Evolutionary conservation across 78 protist species (phyloP).

Genomic region (Dictyostelium capitatum): DNA sequence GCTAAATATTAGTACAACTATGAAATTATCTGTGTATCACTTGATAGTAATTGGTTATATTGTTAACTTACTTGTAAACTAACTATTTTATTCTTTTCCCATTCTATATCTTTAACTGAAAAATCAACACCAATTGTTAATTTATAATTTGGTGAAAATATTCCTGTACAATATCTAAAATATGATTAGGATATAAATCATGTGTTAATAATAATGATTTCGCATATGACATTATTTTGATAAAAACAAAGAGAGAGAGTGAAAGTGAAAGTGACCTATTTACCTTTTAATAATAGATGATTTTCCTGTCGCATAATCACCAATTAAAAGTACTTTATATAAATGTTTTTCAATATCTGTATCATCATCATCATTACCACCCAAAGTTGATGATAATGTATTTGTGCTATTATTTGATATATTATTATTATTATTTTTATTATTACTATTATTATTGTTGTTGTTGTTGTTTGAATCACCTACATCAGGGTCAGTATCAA

Average conservation of each 20-base stretch:
- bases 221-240: no score
- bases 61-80: conserved; percentile 58
- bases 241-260: no score
- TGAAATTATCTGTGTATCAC: no score
- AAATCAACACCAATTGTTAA: conserved; percentile 91
- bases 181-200: no score
- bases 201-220: no score
- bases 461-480: not conserved
- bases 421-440: not conserved
- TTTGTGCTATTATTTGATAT: not conserved
- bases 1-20: no score
- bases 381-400: not conserved
- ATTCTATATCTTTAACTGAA: conserved; percentile 71
- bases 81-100: conserved; percentile 53
- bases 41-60: no score
- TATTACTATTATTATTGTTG: not conserved
- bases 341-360: conserved; percentile 17
- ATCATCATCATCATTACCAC: not conserved
- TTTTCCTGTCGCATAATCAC: conserved; percentile 91
- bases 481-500: conserved; percentile 22
- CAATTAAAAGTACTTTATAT: conserved; percentile 82
- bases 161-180: conserved; percentile 83
- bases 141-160: conserved; percentile 88
- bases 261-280: no score
- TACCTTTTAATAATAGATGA: conserved; percentile 61